Evolutionary conservation across 73 alveolate genomes (phyloP).

Genomic region (Tetrahymena borealis): DNA sequence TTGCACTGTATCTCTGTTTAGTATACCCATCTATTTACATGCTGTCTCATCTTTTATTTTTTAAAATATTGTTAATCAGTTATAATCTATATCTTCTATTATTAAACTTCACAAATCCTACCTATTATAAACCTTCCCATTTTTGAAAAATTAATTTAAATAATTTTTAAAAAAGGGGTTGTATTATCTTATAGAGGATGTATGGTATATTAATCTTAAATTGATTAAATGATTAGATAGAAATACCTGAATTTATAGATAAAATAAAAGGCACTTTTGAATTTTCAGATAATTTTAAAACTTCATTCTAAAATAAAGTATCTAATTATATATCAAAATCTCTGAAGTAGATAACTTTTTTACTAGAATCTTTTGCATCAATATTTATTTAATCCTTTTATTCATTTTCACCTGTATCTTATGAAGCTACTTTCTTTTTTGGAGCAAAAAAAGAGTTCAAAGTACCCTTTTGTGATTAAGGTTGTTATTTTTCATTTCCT

Average conservation of each 20-base stretch:
- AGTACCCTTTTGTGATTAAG: background rate
- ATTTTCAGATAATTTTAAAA: background rate
- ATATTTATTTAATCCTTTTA: background rate
- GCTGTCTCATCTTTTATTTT: background rate
- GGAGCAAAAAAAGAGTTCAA: background rate
- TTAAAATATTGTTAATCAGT: too few relatives aligned
- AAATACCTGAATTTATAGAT: background rate
- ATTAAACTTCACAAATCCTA: too few relatives aligned
- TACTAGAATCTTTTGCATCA: background rate
- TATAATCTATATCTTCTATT: too few relatives aligned
- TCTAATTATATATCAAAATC: background rate
- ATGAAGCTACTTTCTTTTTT: background rate
- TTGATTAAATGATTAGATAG: background rate
- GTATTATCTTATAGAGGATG: too few relatives aligned
- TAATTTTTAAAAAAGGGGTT: too few relatives aligned
- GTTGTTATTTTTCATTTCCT: background rate
- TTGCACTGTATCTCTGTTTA: background rate
- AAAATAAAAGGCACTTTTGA: background rate
- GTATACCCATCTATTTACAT: background rate
- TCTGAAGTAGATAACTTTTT: background rate
- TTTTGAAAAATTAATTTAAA: too few relatives aligned
- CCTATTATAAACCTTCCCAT: too few relatives aligned
- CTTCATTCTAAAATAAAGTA: background rate
- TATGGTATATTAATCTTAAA: too few relatives aligned
- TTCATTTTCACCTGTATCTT: background rate